phyloP scores from a whole-genome alignment of 1,284 basidiomycete species.

The Malassezia furfur region DNA sequence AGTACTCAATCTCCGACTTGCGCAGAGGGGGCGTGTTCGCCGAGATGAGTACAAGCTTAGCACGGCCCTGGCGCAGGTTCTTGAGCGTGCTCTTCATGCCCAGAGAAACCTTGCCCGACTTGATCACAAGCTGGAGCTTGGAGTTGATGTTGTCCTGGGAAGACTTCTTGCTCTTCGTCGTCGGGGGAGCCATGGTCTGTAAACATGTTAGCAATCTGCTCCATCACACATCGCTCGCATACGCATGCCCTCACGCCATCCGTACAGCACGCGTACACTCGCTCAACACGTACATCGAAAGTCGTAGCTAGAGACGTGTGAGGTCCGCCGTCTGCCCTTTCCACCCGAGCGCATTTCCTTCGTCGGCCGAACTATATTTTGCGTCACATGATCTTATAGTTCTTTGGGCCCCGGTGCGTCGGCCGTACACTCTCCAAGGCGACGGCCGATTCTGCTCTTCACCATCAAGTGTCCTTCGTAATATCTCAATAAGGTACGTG shows the following conservation, averaged over 20 bases:
- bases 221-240: not conserved
- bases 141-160: slow-evolving; percentile 79
- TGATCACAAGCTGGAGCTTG: slow-evolving; percentile 92
- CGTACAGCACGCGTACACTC: not conserved
- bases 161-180: slow-evolving; percentile 75
- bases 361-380: slow-evolving; percentile 13
- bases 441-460: slow-evolving; percentile 12
- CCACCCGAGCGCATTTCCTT: not conserved
- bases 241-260: too few relatives aligned
- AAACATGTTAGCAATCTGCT: not conserved
- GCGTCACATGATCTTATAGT: slow-evolving; percentile 16
- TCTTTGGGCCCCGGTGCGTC: not conserved
- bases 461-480: slow-evolving; percentile 15
- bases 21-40: slow-evolving; percentile 98
- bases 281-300: slow-evolving; percentile 9
- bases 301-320: slow-evolving; percentile 13
- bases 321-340: not conserved
- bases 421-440: too few relatives aligned
- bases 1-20: slow-evolving; percentile 99
- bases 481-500: slow-evolving; percentile 16
- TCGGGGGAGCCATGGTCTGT: slow-evolving; percentile 64
- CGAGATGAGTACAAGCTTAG: slow-evolving; percentile 97
- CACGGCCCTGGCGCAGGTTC: slow-evolving; percentile 96
- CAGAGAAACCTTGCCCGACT: slow-evolving; percentile 57
- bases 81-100: slow-evolving; percentile 63